phyloP scores from a whole-genome alignment of 2,329 filamentous ascomycete genomes.

The Xylaria sp. region DNA sequence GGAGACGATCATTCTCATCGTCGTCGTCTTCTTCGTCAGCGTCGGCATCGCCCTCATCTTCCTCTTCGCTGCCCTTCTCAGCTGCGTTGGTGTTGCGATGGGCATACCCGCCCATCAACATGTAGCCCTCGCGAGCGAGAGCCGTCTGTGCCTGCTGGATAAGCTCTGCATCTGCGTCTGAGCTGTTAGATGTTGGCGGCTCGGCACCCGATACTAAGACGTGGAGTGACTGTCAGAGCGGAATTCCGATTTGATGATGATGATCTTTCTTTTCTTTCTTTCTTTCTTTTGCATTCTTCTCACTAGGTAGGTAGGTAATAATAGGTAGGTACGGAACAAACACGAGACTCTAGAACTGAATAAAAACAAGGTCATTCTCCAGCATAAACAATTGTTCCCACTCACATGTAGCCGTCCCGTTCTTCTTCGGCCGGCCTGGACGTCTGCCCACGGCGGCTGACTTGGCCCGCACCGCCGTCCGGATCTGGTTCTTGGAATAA shows the following conservation, averaged over 20 bases:
- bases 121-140: conserved; percentile 8
- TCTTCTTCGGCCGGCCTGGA: conserved; percentile 25
- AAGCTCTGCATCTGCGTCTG: conserved; percentile 12
- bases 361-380: neutral
- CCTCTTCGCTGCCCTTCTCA: neutral
- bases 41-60: neutral
- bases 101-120: neutral
- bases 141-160: conserved; percentile 11
- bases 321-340: neutral
- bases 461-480: conserved; percentile 25
- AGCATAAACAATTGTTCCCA: neutral
- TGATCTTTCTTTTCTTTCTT: neutral
- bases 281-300: neutral
- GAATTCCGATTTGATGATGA: neutral
- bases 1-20: neutral
- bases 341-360: neutral
- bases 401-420: conserved; percentile 22
- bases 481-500: conserved; percentile 29
- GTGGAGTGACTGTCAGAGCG: conserved; percentile 1
- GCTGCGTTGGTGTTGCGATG: neutral
- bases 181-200: neutral
- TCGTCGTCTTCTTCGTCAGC: neutral
- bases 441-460: conserved; percentile 22
- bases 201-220: conserved; percentile 1
- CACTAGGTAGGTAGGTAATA: neutral